These are phyloP conservation scores for Ustilago crameri DNA, from an alignment of 1,284 basidiomycete species.

Conservation along the genomic window DNA sequence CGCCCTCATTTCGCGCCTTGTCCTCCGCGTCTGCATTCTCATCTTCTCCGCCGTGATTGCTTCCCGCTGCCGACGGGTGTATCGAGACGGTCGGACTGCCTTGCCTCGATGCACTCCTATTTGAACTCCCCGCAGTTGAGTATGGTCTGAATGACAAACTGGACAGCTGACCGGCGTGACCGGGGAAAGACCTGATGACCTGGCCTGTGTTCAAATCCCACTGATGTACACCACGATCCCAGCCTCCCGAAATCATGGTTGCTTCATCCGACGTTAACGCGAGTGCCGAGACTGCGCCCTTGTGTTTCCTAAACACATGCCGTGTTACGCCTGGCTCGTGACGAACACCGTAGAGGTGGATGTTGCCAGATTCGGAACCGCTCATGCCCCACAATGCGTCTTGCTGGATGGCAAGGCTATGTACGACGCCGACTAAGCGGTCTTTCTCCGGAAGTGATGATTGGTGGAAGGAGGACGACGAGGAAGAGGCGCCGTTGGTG, in stretches of 20 bases:
- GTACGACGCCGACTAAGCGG: conserved; percentile 55
- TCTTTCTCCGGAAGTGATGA: conserved; percentile 31
- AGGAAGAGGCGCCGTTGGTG: conserved; percentile 6
- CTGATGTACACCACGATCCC: conserved; percentile 94
- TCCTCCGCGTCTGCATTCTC: conserved; percentile 26
- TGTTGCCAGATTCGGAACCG: conserved; percentile 62
- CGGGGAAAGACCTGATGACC: conserved; percentile 79
- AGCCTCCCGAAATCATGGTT: conserved; percentile 87
- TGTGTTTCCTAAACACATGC: conserved; percentile 77
- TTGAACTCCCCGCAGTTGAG: conserved; percentile 10
- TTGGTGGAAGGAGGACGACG: conserved; percentile 6
- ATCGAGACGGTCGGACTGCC: conserved; percentile 18
- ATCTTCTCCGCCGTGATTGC: background rate
- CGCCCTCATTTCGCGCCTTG: conserved; percentile 20
- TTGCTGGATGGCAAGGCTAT: conserved; percentile 63
- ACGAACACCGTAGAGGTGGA: conserved; percentile 87
- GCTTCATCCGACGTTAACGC: conserved; percentile 83
- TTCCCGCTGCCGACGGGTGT: conserved; percentile 15
- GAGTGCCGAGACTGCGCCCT: conserved; percentile 85
- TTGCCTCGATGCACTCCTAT: conserved; percentile 20
- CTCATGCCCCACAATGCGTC: conserved; percentile 63
- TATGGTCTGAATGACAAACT: conserved; percentile 81
- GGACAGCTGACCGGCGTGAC: conserved; percentile 87
- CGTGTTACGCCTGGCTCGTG: conserved; percentile 87
- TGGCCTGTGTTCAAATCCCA: conserved; percentile 97